A percentile compares a stretch with the other conserved stretches of the same genome.
Conservation (phyloP, 108 stramenopile genomes). For the Parietichytrium sp. region DNA sequence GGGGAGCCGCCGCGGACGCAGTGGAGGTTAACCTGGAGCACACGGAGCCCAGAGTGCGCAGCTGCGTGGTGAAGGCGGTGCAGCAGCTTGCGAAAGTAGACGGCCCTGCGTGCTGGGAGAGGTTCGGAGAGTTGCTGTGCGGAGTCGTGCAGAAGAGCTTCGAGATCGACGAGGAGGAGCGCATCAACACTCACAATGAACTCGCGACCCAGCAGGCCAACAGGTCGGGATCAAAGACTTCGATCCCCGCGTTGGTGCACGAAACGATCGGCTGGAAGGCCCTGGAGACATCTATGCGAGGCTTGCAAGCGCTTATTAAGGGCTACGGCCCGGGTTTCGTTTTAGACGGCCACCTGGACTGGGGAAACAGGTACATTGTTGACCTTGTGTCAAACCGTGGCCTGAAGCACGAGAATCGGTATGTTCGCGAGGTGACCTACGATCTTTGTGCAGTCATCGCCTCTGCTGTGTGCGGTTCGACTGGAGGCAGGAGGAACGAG, state of each 20-base stretch:
- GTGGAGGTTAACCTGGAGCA: conserved; percentile 47
- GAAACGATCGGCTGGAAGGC: conserved; percentile 97
- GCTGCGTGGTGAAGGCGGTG: conserved; percentile 50
- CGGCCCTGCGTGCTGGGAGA: background rate
- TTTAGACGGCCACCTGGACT: conserved; percentile 49
- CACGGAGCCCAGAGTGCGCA: conserved; percentile 52
- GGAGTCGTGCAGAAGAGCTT: conserved; percentile 30
- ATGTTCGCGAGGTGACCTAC: conserved; percentile 43
- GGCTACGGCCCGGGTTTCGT: conserved; percentile 58
- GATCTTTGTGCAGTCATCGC: conserved; percentile 52
- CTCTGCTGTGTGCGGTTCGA: conserved; percentile 39
- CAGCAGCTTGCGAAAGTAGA: conserved; percentile 50
- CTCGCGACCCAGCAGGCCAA: conserved; percentile 41
- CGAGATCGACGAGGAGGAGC: conserved; percentile 43
- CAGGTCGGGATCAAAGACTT: no score
- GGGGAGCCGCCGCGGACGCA: background rate
- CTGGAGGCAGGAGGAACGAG: background rate
- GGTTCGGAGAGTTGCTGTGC: background rate
- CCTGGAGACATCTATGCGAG: conserved; percentile 87
- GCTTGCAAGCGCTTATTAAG: conserved; percentile 75
- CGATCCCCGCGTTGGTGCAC: conserved; percentile 45
- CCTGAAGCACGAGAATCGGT: conserved; percentile 47
- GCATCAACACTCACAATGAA: conserved; percentile 44
- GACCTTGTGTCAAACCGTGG: conserved; percentile 15
- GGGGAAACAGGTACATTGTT: conserved; percentile 13